phyloP scores from a whole-genome alignment of 2,329 filamentous ascomycete species.

The Ophiocordyceps camponoti-leonardi region DNA sequence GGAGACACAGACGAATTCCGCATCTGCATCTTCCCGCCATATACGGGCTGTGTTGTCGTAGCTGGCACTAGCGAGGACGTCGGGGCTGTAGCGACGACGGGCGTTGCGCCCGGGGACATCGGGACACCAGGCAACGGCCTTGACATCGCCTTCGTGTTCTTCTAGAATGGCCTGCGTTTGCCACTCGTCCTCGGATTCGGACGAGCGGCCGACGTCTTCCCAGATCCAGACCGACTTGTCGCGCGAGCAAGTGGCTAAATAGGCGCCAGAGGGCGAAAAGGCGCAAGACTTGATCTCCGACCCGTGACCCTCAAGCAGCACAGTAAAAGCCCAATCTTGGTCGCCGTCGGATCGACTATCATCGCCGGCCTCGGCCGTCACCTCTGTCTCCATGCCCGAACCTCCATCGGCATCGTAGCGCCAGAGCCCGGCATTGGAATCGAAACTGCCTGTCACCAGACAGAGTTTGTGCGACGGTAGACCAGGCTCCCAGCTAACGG shows the following conservation, averaged over 20 bases:
- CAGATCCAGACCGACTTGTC: conserved; percentile 98
- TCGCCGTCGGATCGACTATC: conserved; percentile 26
- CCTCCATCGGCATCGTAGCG: conserved; percentile 31
- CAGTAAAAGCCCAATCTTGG: conserved; percentile 76
- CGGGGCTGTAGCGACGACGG: conserved; percentile 33
- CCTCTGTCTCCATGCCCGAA: neutral
- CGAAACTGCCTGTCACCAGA: conserved; percentile 84
- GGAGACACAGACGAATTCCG: conserved; percentile 81
- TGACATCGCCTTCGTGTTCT: conserved; percentile 92
- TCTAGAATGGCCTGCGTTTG: conserved; percentile 90
- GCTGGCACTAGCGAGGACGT: conserved; percentile 74
- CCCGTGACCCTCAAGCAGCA: conserved; percentile 89
- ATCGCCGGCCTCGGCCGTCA: conserved; percentile 1
- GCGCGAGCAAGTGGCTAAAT: conserved; percentile 76
- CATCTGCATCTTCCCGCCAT: conserved; percentile 77
- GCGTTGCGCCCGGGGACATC: conserved; percentile 34
- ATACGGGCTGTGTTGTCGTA: conserved; percentile 86
- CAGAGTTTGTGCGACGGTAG: conserved; percentile 46
- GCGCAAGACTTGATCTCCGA: conserved; percentile 74
- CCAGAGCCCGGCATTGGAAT: conserved; percentile 80
- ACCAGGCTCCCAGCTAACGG: conserved; percentile 73
- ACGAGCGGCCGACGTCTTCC: conserved; percentile 64
- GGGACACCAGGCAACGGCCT: conserved; percentile 84
- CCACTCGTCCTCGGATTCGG: conserved; percentile 78
- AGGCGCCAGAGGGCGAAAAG: conserved; percentile 57